These are phyloP conservation scores for Calendula officinalis DNA, from an alignment of 129 eudicot species.

Conservation along the genomic window DNA sequence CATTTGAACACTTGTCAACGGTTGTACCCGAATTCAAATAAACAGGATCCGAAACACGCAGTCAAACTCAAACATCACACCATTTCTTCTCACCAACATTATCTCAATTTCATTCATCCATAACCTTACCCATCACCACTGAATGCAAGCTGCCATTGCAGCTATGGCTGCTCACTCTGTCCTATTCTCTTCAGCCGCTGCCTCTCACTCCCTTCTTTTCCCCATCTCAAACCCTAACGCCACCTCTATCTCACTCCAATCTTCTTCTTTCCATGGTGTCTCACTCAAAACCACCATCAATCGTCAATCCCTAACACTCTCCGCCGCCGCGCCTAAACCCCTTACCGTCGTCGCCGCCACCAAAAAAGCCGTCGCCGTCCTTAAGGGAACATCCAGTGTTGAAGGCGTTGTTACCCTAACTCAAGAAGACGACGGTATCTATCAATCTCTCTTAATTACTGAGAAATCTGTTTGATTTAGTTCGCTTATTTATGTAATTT, in stretches of 20 bases:
- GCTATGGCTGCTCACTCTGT: constrained; percentile 78
- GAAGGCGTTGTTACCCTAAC: constrained; percentile 91
- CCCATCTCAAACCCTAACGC: constrained; percentile 42
- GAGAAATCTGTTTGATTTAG: not conserved
- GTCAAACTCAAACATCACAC: not conserved
- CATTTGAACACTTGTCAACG: not conserved
- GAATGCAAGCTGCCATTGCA: constrained; percentile 64
- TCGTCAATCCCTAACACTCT: constrained; percentile 42
- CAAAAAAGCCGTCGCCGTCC: constrained; percentile 90
- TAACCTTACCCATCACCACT: constrained; percentile 4
- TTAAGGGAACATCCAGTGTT: constrained; percentile 77
- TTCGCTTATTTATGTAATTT: not conserved
- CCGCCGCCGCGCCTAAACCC: constrained; percentile 48
- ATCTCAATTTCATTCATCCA: not conserved
- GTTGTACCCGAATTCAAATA: constrained; percentile 25
- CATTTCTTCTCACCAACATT: constrained; percentile 30
- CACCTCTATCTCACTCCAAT: constrained; percentile 18
- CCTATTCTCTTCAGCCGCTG: constrained; percentile 39
- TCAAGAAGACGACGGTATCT: constrained; percentile 72
- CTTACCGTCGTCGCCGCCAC: constrained; percentile 76
- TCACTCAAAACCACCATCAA: constrained; percentile 46
- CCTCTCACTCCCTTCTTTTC: constrained; percentile 34
- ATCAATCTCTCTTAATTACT: not conserved
- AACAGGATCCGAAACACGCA: constrained; percentile 23
- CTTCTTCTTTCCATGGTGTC: constrained; percentile 56